Evolutionary conservation across 2,329 filamentous ascomycete species (phyloP), one percentile per base, ranked within the genome.

Genomic region (Shiraia sp.): DNA sequence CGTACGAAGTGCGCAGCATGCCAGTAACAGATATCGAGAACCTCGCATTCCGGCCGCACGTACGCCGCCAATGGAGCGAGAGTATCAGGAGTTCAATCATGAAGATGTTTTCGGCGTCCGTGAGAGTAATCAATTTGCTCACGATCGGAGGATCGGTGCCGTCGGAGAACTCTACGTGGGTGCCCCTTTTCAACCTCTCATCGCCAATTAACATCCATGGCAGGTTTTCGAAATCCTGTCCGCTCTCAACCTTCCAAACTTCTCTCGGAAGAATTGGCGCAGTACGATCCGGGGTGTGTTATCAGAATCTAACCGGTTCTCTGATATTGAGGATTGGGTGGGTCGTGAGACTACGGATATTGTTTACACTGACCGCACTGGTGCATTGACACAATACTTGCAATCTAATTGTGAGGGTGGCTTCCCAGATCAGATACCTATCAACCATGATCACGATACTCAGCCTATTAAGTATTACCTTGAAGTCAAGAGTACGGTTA

Each of bases 401-500:
- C 34, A 44, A 2, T 15, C 36, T 3, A 24, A 44, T 15, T 57
- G 49, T 24, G 32, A 30, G 4, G 50, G 48, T n/a, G 37, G 38
- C 5, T 52, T 53, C 24, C 45, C 6, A 57, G 56, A n/a, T 65
- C 68, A 2, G 66, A 74, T 36, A 52, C 1, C 3, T 73, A 0
- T 42, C 49, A 6, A 19, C 30, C 15, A 42, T 47, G 1, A 41
- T 31, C 3, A 74, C 69, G 65, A 19, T 27, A 9, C 51, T 31
- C 9, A 45, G 42, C 35, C 33, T 69, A 48, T 58, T 1, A 49
- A 64, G 23, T 80, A 77, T 48, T 73, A 70, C 15, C 71, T 80
- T 2, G 78, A 80, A 40, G 77, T 80, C 25, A 80, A 80, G 51
- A 69, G 75, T 1, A 79, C 76, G 0, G 72, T 69, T 0, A 55